phyloP scores from a whole-genome alignment of 1,284 basidiomycete genomes.

The Pisolithus thermaeus region DNA sequence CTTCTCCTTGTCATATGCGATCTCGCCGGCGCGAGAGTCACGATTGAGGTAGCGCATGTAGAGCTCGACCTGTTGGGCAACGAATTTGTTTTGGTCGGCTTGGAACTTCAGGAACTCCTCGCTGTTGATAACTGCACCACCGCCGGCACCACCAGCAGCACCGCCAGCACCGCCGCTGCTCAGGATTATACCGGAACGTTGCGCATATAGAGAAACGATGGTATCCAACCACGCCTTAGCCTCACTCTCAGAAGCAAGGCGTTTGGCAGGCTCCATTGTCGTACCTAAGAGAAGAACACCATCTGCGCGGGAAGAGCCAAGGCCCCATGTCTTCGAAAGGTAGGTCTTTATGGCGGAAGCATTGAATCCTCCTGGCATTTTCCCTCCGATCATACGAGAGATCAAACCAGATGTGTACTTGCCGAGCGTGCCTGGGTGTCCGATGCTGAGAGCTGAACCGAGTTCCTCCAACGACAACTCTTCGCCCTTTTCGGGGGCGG shows the following conservation, averaged over 20 bases:
- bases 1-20: conserved; percentile 85
- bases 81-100: conserved; percentile 88
- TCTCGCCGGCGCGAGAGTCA: conserved; percentile 89
- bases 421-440: conserved; percentile 84
- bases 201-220: conserved; percentile 80
- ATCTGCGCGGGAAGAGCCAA: conserved; percentile 86
- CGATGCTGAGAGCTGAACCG: conserved; percentile 77
- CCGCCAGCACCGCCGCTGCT: conserved; percentile 60
- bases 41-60: conserved; percentile 95
- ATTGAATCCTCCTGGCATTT: conserved; percentile 99
- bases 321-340: conserved; percentile 88
- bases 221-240: conserved; percentile 92
- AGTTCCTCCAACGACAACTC: conserved; percentile 95
- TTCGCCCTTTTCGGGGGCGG: conserved; percentile 96
- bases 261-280: conserved; percentile 91
- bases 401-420: conserved; percentile 92
- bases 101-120: conserved; percentile 98
- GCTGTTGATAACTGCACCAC: conserved; percentile 89
- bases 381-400: conserved; percentile 88
- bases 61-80: conserved; percentile 89
- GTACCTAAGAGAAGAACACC: conserved; percentile 88
- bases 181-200: conserved; percentile 84
- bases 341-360: conserved; percentile 88
- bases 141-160: conserved; percentile 55
- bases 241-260: conserved; percentile 86